phyloP scores from a whole-genome alignment of 441 rosid species.

The Isatis lusitanica region DNA sequence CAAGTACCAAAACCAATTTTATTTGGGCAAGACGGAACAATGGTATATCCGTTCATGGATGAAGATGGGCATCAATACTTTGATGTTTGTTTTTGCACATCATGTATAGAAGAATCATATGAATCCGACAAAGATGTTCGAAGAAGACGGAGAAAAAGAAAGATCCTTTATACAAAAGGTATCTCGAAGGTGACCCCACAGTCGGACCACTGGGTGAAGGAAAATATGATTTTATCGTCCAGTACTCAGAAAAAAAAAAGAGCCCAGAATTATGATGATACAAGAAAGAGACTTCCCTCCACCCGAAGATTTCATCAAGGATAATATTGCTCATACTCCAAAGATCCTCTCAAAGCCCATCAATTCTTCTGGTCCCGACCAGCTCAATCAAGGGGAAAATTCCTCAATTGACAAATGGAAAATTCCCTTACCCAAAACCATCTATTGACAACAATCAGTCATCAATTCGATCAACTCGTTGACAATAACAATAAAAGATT shows the following conservation, averaged over 20 bases:
- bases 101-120: background rate
- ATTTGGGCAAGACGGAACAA: background rate
- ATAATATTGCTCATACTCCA: background rate
- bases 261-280: background rate
- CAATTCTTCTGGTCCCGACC: background rate
- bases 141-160: background rate
- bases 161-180: background rate
- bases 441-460: background rate
- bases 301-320: background rate
- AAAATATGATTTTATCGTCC: background rate
- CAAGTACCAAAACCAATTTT: background rate
- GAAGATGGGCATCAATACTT: background rate
- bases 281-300: background rate
- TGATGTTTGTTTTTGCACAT: background rate
- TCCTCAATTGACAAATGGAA: background rate
- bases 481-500: background rate
- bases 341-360: background rate
- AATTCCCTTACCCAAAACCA: background rate
- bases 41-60: background rate
- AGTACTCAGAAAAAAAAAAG: background rate
- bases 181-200: background rate
- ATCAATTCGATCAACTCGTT: background rate
- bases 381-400: background rate
- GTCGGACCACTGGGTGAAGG: background rate
- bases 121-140: background rate